Conservation (phyloP, 2,329 filamentous ascomycete genomes). For the Paecilomyces niveus region DNA sequence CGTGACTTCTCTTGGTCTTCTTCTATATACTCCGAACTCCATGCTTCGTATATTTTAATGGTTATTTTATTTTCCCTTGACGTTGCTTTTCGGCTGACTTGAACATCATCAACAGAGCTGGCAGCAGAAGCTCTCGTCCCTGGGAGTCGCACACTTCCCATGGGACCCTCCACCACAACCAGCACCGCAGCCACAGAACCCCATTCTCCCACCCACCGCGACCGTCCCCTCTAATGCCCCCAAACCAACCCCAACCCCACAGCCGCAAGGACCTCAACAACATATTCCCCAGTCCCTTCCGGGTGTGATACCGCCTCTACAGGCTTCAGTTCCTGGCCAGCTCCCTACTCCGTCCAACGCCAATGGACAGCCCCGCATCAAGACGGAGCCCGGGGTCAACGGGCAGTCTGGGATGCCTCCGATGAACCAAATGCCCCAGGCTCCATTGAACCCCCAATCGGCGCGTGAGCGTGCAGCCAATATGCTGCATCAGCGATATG, state of each 20-base stretch:
- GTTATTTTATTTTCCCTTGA: conserved; percentile 2
- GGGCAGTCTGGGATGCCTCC: conserved; percentile 23
- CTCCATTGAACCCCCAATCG: conserved; percentile 35
- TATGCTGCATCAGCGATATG: conserved; percentile 44
- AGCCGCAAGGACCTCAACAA: conserved; percentile 32
- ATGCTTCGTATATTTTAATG: background rate
- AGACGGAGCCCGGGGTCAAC: conserved; percentile 45
- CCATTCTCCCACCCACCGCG: conserved; percentile 30
- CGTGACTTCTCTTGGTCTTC: background rate
- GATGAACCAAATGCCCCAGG: conserved; percentile 26
- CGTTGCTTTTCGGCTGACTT: conserved; percentile 4
- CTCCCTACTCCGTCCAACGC: conserved; percentile 11
- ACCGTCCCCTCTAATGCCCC: conserved; percentile 40
- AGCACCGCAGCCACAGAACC: conserved; percentile 34
- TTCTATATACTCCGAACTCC: conserved; percentile 1
- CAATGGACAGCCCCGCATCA: conserved; percentile 39
- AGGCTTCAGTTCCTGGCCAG: conserved; percentile 11
- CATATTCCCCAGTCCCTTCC: conserved; percentile 26
- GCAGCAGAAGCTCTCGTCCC: conserved; percentile 82
- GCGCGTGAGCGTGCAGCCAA: conserved; percentile 50
- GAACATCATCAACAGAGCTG: conserved; percentile 58
- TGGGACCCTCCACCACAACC: conserved; percentile 85
- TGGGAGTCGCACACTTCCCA: conserved; percentile 80
- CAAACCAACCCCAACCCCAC: conserved; percentile 21
- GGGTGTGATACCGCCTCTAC: conserved; percentile 17